Base-by-base conservation (phyloP, 176 grass and related monocot species). In the Elymus sibiricus region DNA sequence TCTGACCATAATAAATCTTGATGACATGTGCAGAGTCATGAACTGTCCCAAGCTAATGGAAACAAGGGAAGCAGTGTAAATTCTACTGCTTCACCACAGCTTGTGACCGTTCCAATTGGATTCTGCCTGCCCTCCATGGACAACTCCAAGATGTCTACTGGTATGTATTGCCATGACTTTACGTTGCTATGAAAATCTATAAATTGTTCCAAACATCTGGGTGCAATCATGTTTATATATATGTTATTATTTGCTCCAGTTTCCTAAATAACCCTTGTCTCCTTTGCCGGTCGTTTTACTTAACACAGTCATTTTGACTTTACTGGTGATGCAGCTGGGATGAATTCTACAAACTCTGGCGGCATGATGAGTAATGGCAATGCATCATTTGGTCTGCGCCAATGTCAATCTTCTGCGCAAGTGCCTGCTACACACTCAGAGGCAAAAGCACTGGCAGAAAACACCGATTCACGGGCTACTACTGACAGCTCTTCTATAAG, bases 41-140 rank as follows among this genome's bases (percentile, higher is more conserved):
- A 87, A 71, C 11, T 90, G 66, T 86, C 60, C 42, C 87, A 90
- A 70, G 70, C 84, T 74, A 90, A 92, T 84, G 84, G 68, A 47
- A 84, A n/a, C 77, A 83, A 28, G 56, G 87, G 69, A 75, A 77
- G 49, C 62, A 21, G 31, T 26, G 26, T 17, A 65, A 87, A 47
- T 79, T 87, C 76, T 25, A 80, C 40, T 38, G 76, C 76, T 15
- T 67, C 39, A 13, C 84, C 76, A 37, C 76, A 87, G 15, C 87
- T 92, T 73, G 91, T 90, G 80, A 79, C 87, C 71, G 84, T 92
- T 87, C 87, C 87, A 28, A 81, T 92, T 53, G 87, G 80, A 87
- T 72, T 92, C 63, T 92, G 87, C 77, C n/a, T 89, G 27, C 25
- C 78, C 19, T 87, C 87, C 17, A 53, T 85, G 82, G 83, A 89